Base-by-base conservation (phyloP, 2,329 filamentous ascomycete species). In the Colletotrichum sidae region DNA sequence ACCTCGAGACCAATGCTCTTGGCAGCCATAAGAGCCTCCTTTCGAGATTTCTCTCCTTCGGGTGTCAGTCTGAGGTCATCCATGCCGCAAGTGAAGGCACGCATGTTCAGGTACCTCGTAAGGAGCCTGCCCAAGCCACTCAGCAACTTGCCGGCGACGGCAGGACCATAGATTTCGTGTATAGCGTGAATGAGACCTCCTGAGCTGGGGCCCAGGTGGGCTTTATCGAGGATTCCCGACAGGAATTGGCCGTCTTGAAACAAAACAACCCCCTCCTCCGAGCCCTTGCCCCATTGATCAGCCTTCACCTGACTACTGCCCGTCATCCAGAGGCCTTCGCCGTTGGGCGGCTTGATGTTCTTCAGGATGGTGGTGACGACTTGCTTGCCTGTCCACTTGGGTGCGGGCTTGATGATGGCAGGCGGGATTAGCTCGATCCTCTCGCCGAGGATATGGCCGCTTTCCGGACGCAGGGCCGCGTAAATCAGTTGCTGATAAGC, bases 401-500 rank as follows among this genome's bases (percentile, higher is more conserved):
- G 86, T 45, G 85, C 86, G 0, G 96, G 96, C 75, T 94, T 96
- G 70, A 94, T 83, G 46, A 98, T 84, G 2, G 94, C 90, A 3
- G 96, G 96, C 9, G 90, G 84, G 0, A 98, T 84, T 39, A 94
- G 90, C 73, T 93, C 86, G 57, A 99, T 91, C 66, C 92, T 88
- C 45, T 96, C 93, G 25, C 89, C 89, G 5, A 92, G 87, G 52
- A 95, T 96, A 73, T 97, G 94, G 1, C 92, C 93, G 72, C 91
- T 93, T 76, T 99, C 96, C 0, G 96, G 96, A 60, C 96, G 88
- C 55, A 99, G 80, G 63, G 93, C 95, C 66, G 88, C 91, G 77
- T 99, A 99, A 6, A 99, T 84, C n/a, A 99, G 83, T 75, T 98
- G 92, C 69, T 97, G 92, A 75, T 98, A 99, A 66, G 96, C 90